These are phyloP conservation scores for Microcera coccophila DNA, from an alignment of 2,329 filamentous ascomycete species.

Conservation along the genomic window DNA sequence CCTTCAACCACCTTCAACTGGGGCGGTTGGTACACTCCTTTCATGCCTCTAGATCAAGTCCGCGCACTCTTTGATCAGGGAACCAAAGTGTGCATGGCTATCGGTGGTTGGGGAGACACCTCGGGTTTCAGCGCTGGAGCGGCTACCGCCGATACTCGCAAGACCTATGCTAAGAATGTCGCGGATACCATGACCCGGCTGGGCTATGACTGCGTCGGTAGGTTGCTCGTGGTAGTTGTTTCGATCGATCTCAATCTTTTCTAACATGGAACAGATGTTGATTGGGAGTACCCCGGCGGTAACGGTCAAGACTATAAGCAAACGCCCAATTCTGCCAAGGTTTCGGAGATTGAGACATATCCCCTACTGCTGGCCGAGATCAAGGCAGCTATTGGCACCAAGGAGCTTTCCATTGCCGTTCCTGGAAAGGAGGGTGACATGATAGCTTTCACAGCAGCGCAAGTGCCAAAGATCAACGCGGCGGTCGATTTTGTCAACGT, in stretches of 20 bases:
- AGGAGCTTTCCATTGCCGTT: slow-evolving; percentile 63
- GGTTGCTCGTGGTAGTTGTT: slow-evolving; percentile 12
- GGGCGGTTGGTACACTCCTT: slow-evolving; percentile 46
- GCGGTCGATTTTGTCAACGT: slow-evolving; percentile 63
- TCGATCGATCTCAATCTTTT: neutral
- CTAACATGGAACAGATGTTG: slow-evolving; percentile 47
- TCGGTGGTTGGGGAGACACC: slow-evolving; percentile 64
- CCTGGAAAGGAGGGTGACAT: slow-evolving; percentile 61
- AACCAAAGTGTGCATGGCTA: slow-evolving; percentile 59
- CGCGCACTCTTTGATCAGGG: slow-evolving; percentile 49
- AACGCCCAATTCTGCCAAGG: slow-evolving; percentile 55
- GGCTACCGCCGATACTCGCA: slow-evolving; percentile 43
- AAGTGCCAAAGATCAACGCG: slow-evolving; percentile 55
- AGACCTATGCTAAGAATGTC: slow-evolving; percentile 55
- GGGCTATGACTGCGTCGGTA: slow-evolving; percentile 59
- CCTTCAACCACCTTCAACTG: slow-evolving; percentile 47
- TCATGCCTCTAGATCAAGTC: slow-evolving; percentile 48
- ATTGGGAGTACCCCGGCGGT: slow-evolving; percentile 62
- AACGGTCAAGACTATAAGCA: slow-evolving; percentile 67
- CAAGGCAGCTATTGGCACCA: slow-evolving; percentile 54
- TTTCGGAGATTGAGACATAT: slow-evolving; percentile 58
- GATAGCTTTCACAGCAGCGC: slow-evolving; percentile 59
- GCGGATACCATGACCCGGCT: slow-evolving; percentile 49
- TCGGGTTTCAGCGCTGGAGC: slow-evolving; percentile 51
- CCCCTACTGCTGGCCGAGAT: slow-evolving; percentile 58